Base-by-base conservation (phyloP, 306 rosid species). In the Benincasa hispida region DNA sequence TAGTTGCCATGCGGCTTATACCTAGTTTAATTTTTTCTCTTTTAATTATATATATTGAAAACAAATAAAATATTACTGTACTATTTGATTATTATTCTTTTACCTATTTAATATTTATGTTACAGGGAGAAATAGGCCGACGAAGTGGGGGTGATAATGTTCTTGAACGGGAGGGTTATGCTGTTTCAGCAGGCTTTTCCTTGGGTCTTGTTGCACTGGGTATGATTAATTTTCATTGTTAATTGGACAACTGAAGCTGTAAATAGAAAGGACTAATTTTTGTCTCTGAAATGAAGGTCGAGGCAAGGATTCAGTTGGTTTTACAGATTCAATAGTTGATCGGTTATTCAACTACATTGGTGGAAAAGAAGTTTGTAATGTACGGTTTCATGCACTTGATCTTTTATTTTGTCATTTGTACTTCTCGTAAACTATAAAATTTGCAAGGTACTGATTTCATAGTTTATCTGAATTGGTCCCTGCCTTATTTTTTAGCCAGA, bases 131-230 rank as follows among this genome's bases (percentile, higher is more conserved):
- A 85, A 87, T 93, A 82, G 98, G 97, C 76, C 91, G 91, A 69
- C 83, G 98, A 78, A 91, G 97, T 82, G 96, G 96, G 28, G 98
- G 98, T 73, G 98, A 93, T 83, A 93, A 88, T 84, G 98, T 91
- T 78, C 97, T 91, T 63, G 98, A 93, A 87, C 86, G 98, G 84
- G 98, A 93, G 87, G 98, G 98, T 79, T 91, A 91, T 84, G 90
- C 98, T 85, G 97, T 93, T 81, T 91, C 97, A 53, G 98, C 98
- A 11, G 98, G 98, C 83, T 93, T 93, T 86, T 90, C 98, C 5
- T 75, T 93, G 78, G 96, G 98, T 69, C 98, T 93, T 84, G 92
- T 93, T 88, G 96, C 91, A 66, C 82, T 93, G 78, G 97, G 98
- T 91, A 91, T 81, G 84, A 4, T 67, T 56, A 47, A 19, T 56